These are phyloP conservation scores for Catunica adiposa DNA, from an alignment of 2,329 filamentous ascomycete species.

Conservation along the genomic window DNA sequence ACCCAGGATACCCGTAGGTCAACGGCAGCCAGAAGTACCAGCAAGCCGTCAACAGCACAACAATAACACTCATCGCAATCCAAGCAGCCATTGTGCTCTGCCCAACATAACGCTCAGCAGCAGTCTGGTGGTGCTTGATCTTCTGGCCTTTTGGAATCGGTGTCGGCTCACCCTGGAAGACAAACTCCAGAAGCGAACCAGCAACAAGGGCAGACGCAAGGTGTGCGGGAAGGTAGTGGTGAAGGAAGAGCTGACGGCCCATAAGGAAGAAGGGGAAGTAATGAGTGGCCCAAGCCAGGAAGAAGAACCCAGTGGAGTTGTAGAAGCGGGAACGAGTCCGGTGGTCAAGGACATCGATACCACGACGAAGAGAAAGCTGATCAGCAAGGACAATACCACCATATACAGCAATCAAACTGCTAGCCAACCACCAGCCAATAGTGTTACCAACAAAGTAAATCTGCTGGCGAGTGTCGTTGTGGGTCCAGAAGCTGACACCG, in stretches of 20 bases:
- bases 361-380: conserved; percentile 81
- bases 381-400: conserved; percentile 83
- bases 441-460: conserved; percentile 99
- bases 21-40: conserved; percentile 92
- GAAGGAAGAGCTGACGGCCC: conserved; percentile 93
- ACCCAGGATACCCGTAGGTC: conserved; percentile 85
- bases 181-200: conserved; percentile 82
- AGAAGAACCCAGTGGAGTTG: conserved; percentile 98
- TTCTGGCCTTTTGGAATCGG: conserved; percentile 19
- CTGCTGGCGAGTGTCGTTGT: conserved; percentile 84
- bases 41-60: conserved; percentile 51
- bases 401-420: conserved; percentile 82
- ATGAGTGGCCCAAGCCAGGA: conserved; percentile 92
- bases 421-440: conserved; percentile 91
- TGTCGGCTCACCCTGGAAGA: conserved; percentile 64
- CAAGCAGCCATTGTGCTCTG: conserved; percentile 66
- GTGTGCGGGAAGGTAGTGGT: conserved; percentile 93
- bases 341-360: conserved; percentile 80
- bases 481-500: conserved; percentile 98
- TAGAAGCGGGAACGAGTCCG: conserved; percentile 92
- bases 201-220: conserved; percentile 80
- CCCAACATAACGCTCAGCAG: conserved; percentile 61
- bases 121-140: conserved; percentile 50
- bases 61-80: conserved; percentile 57
- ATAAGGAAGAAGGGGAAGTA: conserved; percentile 97